Evolutionary conservation across 2,329 filamentous ascomycete species (phyloP).

Genomic region (Ascochyta koolunga): DNA sequence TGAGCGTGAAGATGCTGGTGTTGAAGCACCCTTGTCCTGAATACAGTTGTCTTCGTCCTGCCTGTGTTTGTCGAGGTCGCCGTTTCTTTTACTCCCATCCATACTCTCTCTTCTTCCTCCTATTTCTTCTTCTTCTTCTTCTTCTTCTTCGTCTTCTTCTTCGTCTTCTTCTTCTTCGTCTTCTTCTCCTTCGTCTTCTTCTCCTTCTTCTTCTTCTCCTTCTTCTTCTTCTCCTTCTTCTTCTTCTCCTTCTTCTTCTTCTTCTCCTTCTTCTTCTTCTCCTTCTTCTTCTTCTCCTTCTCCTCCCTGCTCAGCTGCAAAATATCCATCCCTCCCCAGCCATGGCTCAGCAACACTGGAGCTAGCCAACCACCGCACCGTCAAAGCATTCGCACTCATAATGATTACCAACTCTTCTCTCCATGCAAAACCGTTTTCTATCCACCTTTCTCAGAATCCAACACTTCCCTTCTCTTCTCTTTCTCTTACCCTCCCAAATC

Average conservation of each 20-base stretch:
- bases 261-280: too few relatives aligned
- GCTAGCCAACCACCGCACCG: constrained; percentile 30
- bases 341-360: constrained; percentile 13
- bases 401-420: neutral
- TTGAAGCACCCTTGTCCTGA: neutral
- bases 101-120: neutral
- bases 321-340: constrained; percentile 1
- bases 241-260: too few relatives aligned
- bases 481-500: too few relatives aligned
- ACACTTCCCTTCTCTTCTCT: too few relatives aligned
- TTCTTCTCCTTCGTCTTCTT: neutral
- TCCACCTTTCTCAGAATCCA: too few relatives aligned
- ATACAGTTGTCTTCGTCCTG: neutral
- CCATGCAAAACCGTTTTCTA: constrained; percentile 3
- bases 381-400: constrained; percentile 25
- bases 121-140: neutral
- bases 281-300: neutral
- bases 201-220: too few relatives aligned
- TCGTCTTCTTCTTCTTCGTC: too few relatives aligned
- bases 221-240: neutral
- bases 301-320: too few relatives aligned
- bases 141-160: neutral
- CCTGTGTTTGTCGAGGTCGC: neutral
- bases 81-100: neutral
- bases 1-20: constrained; percentile 4